A percentile compares a stretch with the other conserved stretches of the same genome.
Evolutionary conservation across 1,284 basidiomycete species (phyloP).

Genomic region (Moesziomyces sp.): DNA sequence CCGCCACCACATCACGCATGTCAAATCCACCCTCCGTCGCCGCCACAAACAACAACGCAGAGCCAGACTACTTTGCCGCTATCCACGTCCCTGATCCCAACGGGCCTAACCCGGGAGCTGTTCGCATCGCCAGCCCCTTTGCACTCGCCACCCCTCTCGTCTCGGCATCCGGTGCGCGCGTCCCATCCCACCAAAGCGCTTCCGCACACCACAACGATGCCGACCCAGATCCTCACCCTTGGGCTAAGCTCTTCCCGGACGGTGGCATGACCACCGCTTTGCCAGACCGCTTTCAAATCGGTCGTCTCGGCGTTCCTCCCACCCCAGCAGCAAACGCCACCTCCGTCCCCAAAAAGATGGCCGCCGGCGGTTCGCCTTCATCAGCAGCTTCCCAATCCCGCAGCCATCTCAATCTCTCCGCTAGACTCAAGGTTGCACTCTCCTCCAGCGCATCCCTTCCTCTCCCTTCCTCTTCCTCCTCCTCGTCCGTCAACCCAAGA

Average conservation of each 20-base stretch:
- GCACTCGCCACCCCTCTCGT: constrained; percentile 32
- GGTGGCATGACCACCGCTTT: constrained; percentile 45
- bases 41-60: constrained; percentile 4
- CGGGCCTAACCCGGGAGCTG: constrained; percentile 13
- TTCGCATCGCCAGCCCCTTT: constrained; percentile 46
- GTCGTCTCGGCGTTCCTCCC: constrained; percentile 27
- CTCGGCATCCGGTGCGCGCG: constrained; percentile 24
- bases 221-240: constrained; percentile 36
- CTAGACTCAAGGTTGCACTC: constrained; percentile 12
- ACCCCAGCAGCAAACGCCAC: constrained; percentile 32
- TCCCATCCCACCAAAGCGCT: constrained; percentile 4
- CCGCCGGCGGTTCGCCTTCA: constrained; percentile 9
- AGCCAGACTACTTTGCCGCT: constrained; percentile 47
- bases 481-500: constrained; percentile 10
- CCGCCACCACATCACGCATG: constrained; percentile 10
- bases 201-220: not conserved
- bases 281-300: constrained; percentile 31
- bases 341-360: constrained; percentile 12
- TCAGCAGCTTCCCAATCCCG: not conserved
- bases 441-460: constrained; percentile 33
- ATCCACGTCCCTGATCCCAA: constrained; percentile 27
- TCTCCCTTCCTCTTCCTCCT: constrained; percentile 16
- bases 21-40: constrained; percentile 11
- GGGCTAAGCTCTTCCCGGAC: constrained; percentile 46
- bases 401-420: constrained; percentile 17